Percentiles rank a stretch among this genome's conserved stretches.
Evolutionary conservation across 2,329 filamentous ascomycete genomes (phyloP).

Genomic region (Cladophialophora yegresii): DNA sequence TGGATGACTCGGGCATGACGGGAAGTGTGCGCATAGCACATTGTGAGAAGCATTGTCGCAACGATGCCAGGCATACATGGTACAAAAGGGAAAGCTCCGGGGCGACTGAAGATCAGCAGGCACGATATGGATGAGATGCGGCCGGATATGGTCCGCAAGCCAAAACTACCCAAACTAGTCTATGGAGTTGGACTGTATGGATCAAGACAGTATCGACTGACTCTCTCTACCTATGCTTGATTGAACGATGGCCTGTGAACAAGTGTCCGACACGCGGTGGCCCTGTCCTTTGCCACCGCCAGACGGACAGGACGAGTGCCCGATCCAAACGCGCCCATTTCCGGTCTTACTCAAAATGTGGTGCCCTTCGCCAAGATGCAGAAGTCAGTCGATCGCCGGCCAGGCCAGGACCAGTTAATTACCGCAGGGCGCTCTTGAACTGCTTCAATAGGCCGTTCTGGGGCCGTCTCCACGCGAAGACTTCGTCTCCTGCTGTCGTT

Average conservation of each 20-base stretch:
- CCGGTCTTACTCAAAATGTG: neutral
- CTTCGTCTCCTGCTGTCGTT: neutral
- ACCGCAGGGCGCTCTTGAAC: slow-evolving; percentile 24
- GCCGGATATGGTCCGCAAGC: neutral
- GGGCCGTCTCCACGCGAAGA: slow-evolving; percentile 16
- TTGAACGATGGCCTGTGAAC: neutral
- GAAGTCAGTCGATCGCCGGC: neutral
- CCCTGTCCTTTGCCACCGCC: neutral
- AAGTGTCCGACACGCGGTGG: neutral
- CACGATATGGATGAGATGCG: neutral
- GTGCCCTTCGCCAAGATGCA: too few species aligned
- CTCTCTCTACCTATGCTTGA: neutral
- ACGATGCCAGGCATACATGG: neutral
- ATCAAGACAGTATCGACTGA: slow-evolving; percentile 1
- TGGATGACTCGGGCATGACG: slow-evolving; percentile 5
- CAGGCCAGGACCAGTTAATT: neutral
- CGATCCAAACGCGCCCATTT: neutral
- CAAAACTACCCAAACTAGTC: neutral
- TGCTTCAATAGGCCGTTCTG: slow-evolving; percentile 25
- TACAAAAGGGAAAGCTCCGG: neutral
- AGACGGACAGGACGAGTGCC: neutral
- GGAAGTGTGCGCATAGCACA: neutral
- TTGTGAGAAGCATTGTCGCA: neutral
- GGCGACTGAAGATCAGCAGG: neutral
- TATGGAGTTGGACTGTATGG: neutral